phyloP scores from a whole-genome alignment of 2,329 filamentous ascomycete genomes.

The Arthrocladium fulminans region DNA sequence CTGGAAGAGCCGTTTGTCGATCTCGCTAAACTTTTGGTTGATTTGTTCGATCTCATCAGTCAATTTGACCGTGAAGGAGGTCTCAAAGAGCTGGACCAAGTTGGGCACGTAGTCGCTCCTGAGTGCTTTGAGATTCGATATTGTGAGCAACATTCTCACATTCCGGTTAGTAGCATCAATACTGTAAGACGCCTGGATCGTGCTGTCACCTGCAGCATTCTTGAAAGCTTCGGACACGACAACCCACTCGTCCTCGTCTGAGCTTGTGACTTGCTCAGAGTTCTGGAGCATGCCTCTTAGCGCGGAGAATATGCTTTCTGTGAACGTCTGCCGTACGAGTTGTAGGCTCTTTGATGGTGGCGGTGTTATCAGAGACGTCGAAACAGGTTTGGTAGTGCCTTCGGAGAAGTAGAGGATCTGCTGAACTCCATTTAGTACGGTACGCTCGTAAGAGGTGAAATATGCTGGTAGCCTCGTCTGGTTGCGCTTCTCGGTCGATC shows the following conservation, averaged over 20 bases:
- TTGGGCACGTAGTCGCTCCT: constrained; percentile 74
- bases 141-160: constrained; percentile 83
- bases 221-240: constrained; percentile 32
- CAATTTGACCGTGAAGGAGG: constrained; percentile 84
- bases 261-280: constrained; percentile 65
- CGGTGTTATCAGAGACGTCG: constrained; percentile 69
- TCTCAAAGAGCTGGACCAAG: constrained; percentile 88
- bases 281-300: constrained; percentile 96
- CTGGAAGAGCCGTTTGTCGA: constrained; percentile 82
- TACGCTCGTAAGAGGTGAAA: constrained; percentile 77
- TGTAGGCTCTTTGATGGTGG: constrained; percentile 81
- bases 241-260: constrained; percentile 48
- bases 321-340: constrained; percentile 85
- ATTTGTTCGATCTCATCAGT: constrained; percentile 91
- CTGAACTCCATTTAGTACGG: constrained; percentile 77
- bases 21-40: constrained; percentile 79
- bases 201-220: constrained; percentile 26
- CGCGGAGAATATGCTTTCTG: constrained; percentile 86
- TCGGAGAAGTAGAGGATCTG: constrained; percentile 92
- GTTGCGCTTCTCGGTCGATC: constrained; percentile 70
- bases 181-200: constrained; percentile 24
- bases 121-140: constrained; percentile 82
- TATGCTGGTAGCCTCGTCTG: constrained; percentile 83
- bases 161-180: constrained; percentile 58
- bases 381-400: constrained; percentile 63